A percentile compares a stretch with the other conserved stretches of the same genome.
Conservation (phyloP, 495 filamentous ascomycete genomes). For the Penicillium desertorum region DNA sequence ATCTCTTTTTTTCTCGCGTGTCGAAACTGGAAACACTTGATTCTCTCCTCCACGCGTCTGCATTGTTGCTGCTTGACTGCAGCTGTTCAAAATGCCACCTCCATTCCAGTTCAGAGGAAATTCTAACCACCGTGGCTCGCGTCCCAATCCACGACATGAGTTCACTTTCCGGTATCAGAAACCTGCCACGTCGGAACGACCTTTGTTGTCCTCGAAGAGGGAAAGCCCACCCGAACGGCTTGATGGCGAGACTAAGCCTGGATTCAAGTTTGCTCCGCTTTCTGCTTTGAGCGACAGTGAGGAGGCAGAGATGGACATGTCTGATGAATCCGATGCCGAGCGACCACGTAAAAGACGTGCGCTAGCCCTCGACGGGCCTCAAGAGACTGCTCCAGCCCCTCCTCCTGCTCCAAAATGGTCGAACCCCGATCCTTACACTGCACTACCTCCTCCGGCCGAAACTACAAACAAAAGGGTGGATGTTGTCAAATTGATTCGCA, state of each 20-base stretch:
- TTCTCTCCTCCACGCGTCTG: background rate
- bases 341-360: constrained; percentile 53
- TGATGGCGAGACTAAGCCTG: constrained; percentile 29
- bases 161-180: constrained; percentile 50
- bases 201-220: constrained; percentile 39
- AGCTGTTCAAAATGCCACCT: constrained; percentile 21
- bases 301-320: constrained; percentile 65
- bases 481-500: constrained; percentile 83
- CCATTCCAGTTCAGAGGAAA: constrained; percentile 46
- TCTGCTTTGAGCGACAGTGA: constrained; percentile 72
- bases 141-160: constrained; percentile 28
- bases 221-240: constrained; percentile 44
- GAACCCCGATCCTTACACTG: constrained; percentile 90
- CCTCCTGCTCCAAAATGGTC: constrained; percentile 72
- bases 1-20: constrained; percentile 9
- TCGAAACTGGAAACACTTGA: background rate
- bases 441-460: constrained; percentile 69
- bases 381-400: constrained; percentile 21
- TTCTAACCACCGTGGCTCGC: constrained; percentile 27
- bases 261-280: constrained; percentile 46
- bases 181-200: constrained; percentile 45
- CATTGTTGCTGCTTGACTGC: constrained; percentile 5
- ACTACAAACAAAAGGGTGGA: constrained; percentile 67
- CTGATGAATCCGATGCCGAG: constrained; percentile 44
- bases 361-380: constrained; percentile 45